These are phyloP conservation scores for Fusarium tricinctum DNA, from an alignment of 2,329 filamentous ascomycete genomes.

Conservation along the genomic window DNA sequence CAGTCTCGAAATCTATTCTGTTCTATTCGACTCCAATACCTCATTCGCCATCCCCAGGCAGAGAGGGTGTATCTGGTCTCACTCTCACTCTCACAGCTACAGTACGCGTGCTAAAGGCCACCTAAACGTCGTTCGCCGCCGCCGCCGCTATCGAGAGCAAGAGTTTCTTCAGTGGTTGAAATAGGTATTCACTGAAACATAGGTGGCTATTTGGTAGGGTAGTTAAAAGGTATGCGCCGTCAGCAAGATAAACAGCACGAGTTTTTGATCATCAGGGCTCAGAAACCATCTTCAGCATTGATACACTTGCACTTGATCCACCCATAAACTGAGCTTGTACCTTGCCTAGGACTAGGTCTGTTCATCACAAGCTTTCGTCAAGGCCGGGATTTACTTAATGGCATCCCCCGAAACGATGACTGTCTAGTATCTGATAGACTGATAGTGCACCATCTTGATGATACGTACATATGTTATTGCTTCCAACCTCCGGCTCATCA, in stretches of 20 bases:
- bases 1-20: slow-evolving; percentile 7
- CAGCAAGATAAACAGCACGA: slow-evolving; percentile 16
- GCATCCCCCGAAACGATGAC: not conserved
- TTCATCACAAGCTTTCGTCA: slow-evolving; percentile 21
- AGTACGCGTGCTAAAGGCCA: slow-evolving; percentile 26
- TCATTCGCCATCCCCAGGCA: slow-evolving; percentile 9
- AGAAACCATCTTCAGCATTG: not conserved
- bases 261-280: too few species aligned
- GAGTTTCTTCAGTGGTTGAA: slow-evolving; percentile 3
- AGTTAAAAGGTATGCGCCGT: slow-evolving; percentile 1
- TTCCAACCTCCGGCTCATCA: not conserved
- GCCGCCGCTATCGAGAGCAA: not conserved
- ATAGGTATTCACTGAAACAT: slow-evolving; percentile 11
- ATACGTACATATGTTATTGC: not conserved
- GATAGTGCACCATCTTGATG: not conserved
- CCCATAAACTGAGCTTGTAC: slow-evolving; percentile 18
- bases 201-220: not conserved
- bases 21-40: not conserved
- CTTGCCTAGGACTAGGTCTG: slow-evolving; percentile 30
- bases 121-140: slow-evolving; percentile 7
- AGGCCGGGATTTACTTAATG: not conserved
- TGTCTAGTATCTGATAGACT: too few species aligned
- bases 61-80: slow-evolving; percentile 18
- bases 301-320: slow-evolving; percentile 27
- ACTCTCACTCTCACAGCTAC: not conserved